Evolutionary conservation across 2,329 filamentous ascomycete species (phyloP).

Genomic region (Penicillium corylophilum): DNA sequence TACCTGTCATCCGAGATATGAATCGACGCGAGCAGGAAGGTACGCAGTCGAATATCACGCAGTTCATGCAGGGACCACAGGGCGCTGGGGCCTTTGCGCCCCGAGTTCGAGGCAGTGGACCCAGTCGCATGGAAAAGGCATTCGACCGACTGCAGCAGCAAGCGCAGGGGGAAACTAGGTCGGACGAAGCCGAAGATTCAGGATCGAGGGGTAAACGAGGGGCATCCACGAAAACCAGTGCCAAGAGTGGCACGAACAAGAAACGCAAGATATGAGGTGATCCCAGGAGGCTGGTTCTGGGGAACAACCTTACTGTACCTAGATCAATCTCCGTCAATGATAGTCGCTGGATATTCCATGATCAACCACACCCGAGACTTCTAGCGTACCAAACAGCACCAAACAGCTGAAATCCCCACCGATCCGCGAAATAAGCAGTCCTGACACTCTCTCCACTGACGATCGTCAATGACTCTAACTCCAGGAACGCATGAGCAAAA

Average conservation of each 20-base stretch:
- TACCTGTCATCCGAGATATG: conserved; percentile 95
- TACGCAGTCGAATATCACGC: conserved; percentile 94
- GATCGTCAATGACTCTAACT: conserved; percentile 4
- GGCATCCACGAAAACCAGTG: conserved; percentile 15
- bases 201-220: conserved; percentile 13
- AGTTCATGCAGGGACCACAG: conserved; percentile 72
- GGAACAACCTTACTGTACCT: neutral
- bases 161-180: conserved; percentile 37
- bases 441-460: conserved; percentile 10
- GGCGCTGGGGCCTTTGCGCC: conserved; percentile 67
- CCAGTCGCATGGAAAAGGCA: conserved; percentile 74
- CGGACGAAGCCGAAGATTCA: conserved; percentile 3
- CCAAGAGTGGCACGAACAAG: conserved; percentile 22
- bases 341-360: neutral
- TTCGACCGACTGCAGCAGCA: conserved; percentile 65
- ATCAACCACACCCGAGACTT: neutral
- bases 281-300: neutral
- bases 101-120: conserved; percentile 59
- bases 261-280: conserved; percentile 24
- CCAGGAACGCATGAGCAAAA: too few relatives aligned
- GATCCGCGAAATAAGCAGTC: conserved; percentile 15
- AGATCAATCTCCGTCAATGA: neutral
- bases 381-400: conserved; percentile 2
- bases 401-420: conserved; percentile 1
- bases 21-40: conserved; percentile 84